A percentile compares a stretch with the other conserved stretches of the same genome.
phyloP scores from a whole-genome alignment of 257 asterid genomes.

The Petrea volubilis region DNA sequence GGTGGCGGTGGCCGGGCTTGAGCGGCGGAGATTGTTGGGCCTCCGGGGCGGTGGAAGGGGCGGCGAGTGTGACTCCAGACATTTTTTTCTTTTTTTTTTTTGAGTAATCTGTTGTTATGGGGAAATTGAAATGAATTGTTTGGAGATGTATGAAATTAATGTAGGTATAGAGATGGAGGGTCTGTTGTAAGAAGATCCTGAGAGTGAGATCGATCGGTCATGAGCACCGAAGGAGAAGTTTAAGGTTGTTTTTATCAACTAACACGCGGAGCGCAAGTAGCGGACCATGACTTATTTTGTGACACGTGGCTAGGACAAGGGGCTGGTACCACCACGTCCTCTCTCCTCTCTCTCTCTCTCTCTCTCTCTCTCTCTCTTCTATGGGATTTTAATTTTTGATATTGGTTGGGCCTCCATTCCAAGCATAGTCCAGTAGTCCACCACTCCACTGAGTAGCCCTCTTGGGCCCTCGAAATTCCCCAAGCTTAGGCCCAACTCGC shows the following conservation, averaged over 20 bases:
- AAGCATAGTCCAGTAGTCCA: background rate
- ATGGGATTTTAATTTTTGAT: background rate
- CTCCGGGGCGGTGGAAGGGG: conserved; percentile 41
- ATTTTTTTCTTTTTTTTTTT: conserved; percentile 13
- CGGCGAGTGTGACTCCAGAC: conserved; percentile 68
- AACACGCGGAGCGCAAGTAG: background rate
- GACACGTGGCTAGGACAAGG: conserved; percentile 12
- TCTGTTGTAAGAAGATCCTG: conserved; percentile 18
- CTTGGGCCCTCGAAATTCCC: too few relatives aligned
- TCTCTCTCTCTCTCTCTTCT: background rate
- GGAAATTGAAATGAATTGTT: background rate
- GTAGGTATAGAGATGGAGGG: background rate
- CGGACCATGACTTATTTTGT: background rate
- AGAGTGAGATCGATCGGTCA: background rate
- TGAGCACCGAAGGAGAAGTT: conserved; percentile 22
- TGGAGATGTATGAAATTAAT: background rate
- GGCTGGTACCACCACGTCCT: background rate
- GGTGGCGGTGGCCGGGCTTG: background rate
- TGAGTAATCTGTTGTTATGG: background rate
- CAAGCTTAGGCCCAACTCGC: too few relatives aligned
- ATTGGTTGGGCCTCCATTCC: background rate
- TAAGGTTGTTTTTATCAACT: background rate
- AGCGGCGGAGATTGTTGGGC: conserved; percentile 18
- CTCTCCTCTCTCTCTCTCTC: background rate
- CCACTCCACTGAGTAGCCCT: too few relatives aligned